phyloP scores from a whole-genome alignment of 139 green algal species.

The Chlorella vulgaris region DNA sequence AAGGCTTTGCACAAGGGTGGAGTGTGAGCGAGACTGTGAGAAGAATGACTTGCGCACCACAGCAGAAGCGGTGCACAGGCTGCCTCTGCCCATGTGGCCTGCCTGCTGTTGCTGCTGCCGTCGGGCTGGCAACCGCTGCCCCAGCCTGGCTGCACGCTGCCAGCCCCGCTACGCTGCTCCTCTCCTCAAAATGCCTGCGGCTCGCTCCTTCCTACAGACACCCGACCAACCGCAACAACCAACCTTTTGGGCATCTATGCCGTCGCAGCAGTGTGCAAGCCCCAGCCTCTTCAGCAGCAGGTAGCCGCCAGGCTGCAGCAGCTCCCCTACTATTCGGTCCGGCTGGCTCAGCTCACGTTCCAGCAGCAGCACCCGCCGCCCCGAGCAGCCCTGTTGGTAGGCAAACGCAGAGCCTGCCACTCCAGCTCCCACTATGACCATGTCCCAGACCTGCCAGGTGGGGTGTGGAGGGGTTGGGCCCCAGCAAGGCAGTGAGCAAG shows the following conservation, averaged over 20 bases:
- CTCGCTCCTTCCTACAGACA: no score
- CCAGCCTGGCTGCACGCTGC: no score
- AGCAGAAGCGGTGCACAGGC: no score
- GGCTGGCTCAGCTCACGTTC: conserved; percentile 93
- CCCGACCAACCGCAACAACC: no score
- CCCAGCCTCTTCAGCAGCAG: conserved; percentile 92
- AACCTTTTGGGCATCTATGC: conserved; percentile 92
- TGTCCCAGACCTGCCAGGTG: conserved; percentile 78
- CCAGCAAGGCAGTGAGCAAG: background rate
- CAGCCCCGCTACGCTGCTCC: no score
- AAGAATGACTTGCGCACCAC: no score
- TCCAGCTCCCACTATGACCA: conserved; percentile 95
- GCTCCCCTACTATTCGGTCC: conserved; percentile 98
- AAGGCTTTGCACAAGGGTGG: no score
- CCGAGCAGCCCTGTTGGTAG: conserved; percentile 71
- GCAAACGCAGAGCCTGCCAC: conserved; percentile 91
- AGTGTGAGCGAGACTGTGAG: no score
- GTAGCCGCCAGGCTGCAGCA: conserved; percentile 97
- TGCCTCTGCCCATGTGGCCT: no score
- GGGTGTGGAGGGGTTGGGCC: background rate
- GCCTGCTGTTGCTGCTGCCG: no score
- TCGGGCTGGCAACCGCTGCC: no score
- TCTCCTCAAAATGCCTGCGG: no score
- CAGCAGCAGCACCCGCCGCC: conserved; percentile 86
- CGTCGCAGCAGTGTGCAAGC: conserved; percentile 76